Percentiles rank a stretch among this genome's conserved stretches.
Evolutionary conservation across 495 filamentous ascomycete genomes (phyloP).

Genomic region (Penicillium steckii): DNA sequence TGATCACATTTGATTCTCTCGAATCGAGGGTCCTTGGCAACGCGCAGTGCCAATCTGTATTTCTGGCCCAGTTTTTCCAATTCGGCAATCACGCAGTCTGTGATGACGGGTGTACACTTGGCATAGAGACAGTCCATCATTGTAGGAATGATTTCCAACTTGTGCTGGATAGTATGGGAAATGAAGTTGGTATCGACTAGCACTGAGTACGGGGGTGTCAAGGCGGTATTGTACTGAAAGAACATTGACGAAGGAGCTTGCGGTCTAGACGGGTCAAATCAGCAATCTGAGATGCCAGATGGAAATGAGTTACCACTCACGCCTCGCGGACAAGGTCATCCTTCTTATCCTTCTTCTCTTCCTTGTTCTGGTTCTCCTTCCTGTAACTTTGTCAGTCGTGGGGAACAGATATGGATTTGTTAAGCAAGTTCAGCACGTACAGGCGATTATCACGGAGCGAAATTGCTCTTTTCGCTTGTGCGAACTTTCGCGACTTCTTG

Average conservation of each 20-base stretch:
- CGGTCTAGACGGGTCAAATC: slow-evolving; percentile 31
- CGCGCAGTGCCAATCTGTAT: slow-evolving; percentile 84
- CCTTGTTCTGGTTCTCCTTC: slow-evolving; percentile 56
- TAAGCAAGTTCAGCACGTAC: slow-evolving; percentile 7
- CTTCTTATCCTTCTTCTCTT: slow-evolving; percentile 46
- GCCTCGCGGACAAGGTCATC: slow-evolving; percentile 40
- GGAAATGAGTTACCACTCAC: slow-evolving; percentile 4
- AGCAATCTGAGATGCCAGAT: neutral
- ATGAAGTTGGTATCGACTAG: slow-evolving; percentile 94
- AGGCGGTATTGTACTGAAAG: slow-evolving; percentile 90
- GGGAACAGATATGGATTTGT: neutral
- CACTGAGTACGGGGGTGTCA: slow-evolving; percentile 84
- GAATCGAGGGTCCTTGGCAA: slow-evolving; percentile 91
- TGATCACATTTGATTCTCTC: slow-evolving; percentile 83
- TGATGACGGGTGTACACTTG: slow-evolving; percentile 53
- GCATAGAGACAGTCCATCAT: slow-evolving; percentile 77
- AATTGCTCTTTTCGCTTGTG: slow-evolving; percentile 37
- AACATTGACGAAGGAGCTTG: slow-evolving; percentile 86
- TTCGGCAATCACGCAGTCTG: slow-evolving; percentile 61
- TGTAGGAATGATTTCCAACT: slow-evolving; percentile 79
- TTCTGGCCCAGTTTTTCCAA: slow-evolving; percentile 88
- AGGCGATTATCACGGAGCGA: slow-evolving; percentile 24
- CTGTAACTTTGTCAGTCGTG: slow-evolving; percentile 62
- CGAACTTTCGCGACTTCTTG: slow-evolving; percentile 67
- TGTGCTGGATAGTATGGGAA: slow-evolving; percentile 83